Conservation (phyloP, 176 grass and related monocot genomes). For the Neostapfia colusana region DNA sequence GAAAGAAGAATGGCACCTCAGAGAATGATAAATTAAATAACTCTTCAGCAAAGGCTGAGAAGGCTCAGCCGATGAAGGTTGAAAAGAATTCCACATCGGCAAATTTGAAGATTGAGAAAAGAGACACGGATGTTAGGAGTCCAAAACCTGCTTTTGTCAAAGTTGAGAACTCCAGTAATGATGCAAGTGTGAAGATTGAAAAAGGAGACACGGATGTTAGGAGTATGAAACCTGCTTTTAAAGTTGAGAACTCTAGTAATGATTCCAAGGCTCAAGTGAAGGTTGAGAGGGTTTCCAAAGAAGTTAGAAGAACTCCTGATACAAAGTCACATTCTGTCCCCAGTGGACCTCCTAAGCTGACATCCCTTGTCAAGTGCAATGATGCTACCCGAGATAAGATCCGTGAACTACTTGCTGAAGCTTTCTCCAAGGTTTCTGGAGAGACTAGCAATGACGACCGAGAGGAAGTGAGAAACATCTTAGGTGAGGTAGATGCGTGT, state of each 20-base stretch:
- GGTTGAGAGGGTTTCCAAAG: conserved; percentile 29
- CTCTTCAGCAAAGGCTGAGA: conserved; percentile 37
- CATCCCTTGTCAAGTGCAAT: conserved; percentile 70
- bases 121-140: conserved; percentile 25
- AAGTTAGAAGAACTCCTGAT: conserved; percentile 23
- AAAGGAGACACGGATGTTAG: conserved; percentile 34
- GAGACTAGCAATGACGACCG: conserved; percentile 65
- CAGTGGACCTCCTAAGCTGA: conserved; percentile 48
- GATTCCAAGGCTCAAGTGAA: conserved; percentile 45
- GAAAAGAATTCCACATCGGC: conserved; percentile 36
- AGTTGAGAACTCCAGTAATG: conserved; percentile 36
- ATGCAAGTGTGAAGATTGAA: conserved; percentile 40
- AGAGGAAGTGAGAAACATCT: conserved; percentile 67
- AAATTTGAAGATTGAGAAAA: conserved; percentile 44
- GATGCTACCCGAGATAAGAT: conserved; percentile 65
- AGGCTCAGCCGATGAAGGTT: conserved; percentile 40
- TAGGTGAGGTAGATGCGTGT: conserved; percentile 61
- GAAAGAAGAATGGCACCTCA: conserved; percentile 57
- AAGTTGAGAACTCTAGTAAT: conserved; percentile 33
- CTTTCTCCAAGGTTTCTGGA: conserved; percentile 61
- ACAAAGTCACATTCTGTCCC: conserved; percentile 42
- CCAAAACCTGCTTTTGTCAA: conserved; percentile 39
- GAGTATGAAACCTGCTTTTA: conserved; percentile 25
- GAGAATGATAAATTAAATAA: conserved; percentile 47
- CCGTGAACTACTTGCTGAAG: conserved; percentile 71